Evolutionary conservation across 768 basidiomycete species (phyloP).

Genomic region (Tricholoma sp.): DNA sequence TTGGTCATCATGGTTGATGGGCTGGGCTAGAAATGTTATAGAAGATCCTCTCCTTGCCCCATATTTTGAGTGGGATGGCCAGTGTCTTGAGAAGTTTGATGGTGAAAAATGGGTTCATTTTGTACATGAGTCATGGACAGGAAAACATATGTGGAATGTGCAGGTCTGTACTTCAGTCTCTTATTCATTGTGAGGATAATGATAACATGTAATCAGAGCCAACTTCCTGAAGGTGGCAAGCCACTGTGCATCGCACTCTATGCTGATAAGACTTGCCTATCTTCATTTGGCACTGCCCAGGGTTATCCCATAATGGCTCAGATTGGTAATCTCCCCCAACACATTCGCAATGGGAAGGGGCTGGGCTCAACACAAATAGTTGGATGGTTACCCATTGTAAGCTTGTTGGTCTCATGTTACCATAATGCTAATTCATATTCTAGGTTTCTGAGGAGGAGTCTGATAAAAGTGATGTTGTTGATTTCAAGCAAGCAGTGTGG

Average conservation of each 20-base stretch:
- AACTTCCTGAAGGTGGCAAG: constrained; percentile 17
- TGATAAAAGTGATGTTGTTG: constrained; percentile 17
- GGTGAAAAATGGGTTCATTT: constrained; percentile 2
- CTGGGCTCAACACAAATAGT: constrained; percentile 30
- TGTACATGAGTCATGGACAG: constrained; percentile 1
- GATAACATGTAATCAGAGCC: neutral
- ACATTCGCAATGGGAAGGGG: constrained; percentile 27
- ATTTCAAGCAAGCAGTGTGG: constrained; percentile 22
- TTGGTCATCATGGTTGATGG: neutral
- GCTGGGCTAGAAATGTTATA: neutral
- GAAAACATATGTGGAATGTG: constrained; percentile 1
- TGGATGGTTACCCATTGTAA: constrained; percentile 31
- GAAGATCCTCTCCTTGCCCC: neutral
- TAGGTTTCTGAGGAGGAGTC: constrained; percentile 18
- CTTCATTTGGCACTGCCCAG: constrained; percentile 28
- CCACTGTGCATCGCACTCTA: constrained; percentile 28
- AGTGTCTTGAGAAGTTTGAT: constrained; percentile 1
- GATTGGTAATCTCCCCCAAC: constrained; percentile 22
- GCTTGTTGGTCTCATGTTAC: neutral
- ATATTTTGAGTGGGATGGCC: neutral
- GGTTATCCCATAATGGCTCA: constrained; percentile 31
- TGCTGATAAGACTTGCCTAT: constrained; percentile 33
- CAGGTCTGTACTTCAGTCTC: constrained; percentile 22
- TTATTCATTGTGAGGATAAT: constrained; percentile 30
- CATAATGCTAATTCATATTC: neutral